Evolutionary conservation across 2,329 filamentous ascomycete genomes (phyloP), one percentile per base, ranked within the genome.

Genomic region (Pochonia chlamydosporia): DNA sequence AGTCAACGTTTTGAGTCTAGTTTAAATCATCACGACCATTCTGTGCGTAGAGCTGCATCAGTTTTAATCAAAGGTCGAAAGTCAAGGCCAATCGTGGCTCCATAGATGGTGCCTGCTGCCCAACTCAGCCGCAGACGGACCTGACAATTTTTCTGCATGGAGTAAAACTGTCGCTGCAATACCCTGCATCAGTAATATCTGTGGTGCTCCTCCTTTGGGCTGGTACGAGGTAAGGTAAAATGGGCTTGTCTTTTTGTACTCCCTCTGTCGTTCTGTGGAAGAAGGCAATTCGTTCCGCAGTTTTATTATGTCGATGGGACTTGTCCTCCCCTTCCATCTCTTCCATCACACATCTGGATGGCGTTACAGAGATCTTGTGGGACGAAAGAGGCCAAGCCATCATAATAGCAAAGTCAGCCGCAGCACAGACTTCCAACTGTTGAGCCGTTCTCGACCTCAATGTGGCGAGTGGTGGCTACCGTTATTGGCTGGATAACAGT

Each of bases 271-370:
- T n/a, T n/a, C n/a, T n/a, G n/a, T n/a, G n/a, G n/a, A n/a, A n/a
- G n/a, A n/a, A n/a, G n/a, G n/a, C n/a, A n/a, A n/a, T n/a, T n/a
- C n/a, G n/a, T n/a, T n/a, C n/a, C n/a, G n/a, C n/a, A n/a, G n/a
- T n/a, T 39, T 23, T 23, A 23, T 23, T 21, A 23, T 6, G n/a
- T n/a, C n/a, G n/a, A n/a, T n/a, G n/a, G n/a, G n/a, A n/a, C n/a
- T 39, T 39, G 35, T 39, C 35, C 35, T 39, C 35, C 39, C 39
- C 24, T 25, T 28, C 39, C 25, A 41, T 18, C 4, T 31, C 40
- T 43, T 33, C 25, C 30, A 44, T 26, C 21, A n/a, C 31, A 33
- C 42, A 44, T 44, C 30, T 44, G 30, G 30, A 35, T 26, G 30
- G 30, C 9, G 42, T 36, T 37, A 44, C 42, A 44, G 24, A 36